These are phyloP conservation scores for Aspergillus homomorphus DNA, from an alignment of 495 filamentous ascomycete species.

Conservation along the genomic window DNA sequence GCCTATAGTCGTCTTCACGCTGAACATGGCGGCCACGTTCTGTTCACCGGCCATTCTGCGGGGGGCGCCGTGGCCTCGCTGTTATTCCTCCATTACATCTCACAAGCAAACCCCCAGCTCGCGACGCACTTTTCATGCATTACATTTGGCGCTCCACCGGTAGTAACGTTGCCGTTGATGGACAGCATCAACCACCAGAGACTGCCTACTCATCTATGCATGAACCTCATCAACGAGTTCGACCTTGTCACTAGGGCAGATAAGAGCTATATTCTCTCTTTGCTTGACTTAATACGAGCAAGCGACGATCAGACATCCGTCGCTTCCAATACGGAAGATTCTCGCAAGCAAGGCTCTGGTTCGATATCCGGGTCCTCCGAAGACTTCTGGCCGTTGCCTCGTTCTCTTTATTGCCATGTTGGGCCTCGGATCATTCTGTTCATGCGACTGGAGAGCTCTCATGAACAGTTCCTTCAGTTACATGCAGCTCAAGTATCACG, in stretches of 20 bases:
- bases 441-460: not conserved
- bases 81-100: slow-evolving; percentile 5
- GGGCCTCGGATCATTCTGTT: slow-evolving; percentile 1
- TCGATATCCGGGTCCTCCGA: not conserved
- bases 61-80: slow-evolving; percentile 12
- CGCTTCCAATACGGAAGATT: not conserved
- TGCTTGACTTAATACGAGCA: not conserved
- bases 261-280: not conserved
- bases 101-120: not conserved
- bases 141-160: slow-evolving; percentile 3
- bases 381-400: not conserved
- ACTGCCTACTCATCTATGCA: not conserved
- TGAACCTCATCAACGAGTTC: slow-evolving; percentile 12
- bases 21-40: not conserved
- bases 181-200: not conserved
- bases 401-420: not conserved
- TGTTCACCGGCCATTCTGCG: slow-evolving; percentile 7
- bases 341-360: not conserved
- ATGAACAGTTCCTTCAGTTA: not conserved
- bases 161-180: not conserved
- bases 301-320: not conserved
- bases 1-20: not conserved
- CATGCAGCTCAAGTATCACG: not conserved
- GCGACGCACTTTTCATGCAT: slow-evolving; percentile 2
- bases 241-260: slow-evolving; percentile 11